Evolutionary conservation across 352 stramenopile species (phyloP), one percentile per base, ranked within the genome.

Genomic region (Pythium coloratum): DNA sequence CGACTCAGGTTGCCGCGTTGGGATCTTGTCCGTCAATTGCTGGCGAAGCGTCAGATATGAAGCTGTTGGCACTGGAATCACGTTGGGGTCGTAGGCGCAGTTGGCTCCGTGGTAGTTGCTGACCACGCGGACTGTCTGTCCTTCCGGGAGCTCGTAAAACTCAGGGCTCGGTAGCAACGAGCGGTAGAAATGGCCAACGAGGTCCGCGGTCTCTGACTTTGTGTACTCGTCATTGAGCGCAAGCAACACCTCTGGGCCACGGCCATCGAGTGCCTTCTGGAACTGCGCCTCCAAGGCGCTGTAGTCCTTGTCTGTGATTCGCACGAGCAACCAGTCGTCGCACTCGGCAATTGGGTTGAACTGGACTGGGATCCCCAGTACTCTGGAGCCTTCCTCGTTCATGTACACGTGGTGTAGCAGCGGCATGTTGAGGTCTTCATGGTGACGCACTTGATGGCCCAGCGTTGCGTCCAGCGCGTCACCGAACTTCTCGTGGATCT

Each of bases 341-440:
- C 80, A 89, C 67, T 95, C 86, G 8, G 61, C 70, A 24, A 94
- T 53, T 24, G 84, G 82, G 33, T 90, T 90, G 28, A 89, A 86
- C 67, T 81, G 75, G n/a, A 90, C 71, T 0, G 86, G 86, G 33
- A 95, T 80, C 14, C 72, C 70, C 2, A 93, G 73, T 53, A 68
- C 38, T 32, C 73, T 73, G 9, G 80, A 79, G 2, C 86, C 85
- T 73, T 95, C 83, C 55, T 93, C 84, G 66, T 86, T 75, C 86
- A 95, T 95, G 74, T 91, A 95, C 49, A 92, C 89, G 66, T 93
- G 84, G 54, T 95, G 85, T 61, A 95, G 62, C 51, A 95, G 70
- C 47, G 86, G 86, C 67, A 95, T 85, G 64, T 95, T 95, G 26
- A 95, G 71, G 62, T 95, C 85, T 47, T 90, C 61, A 20, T 74